Evolutionary conservation across 1,139 yeast genomes (phyloP).

Genomic region (Entelexis sorbosivorans): DNA sequence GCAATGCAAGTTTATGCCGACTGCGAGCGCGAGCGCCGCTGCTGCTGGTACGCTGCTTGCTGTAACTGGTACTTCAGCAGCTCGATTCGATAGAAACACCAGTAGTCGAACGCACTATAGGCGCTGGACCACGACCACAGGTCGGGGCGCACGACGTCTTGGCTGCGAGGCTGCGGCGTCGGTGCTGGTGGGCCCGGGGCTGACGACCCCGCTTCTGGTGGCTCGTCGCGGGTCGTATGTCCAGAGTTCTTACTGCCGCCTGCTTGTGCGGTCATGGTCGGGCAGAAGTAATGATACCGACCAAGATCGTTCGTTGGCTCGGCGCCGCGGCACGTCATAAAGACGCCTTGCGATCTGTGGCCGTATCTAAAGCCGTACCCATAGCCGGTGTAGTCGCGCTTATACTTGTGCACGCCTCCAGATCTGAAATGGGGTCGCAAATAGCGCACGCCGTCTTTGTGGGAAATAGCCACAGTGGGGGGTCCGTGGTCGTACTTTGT

Average conservation of each 20-base stretch:
- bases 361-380: neutral
- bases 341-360: too few relatives aligned
- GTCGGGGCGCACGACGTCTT: neutral
- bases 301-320: neutral
- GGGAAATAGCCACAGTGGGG: too few relatives aligned
- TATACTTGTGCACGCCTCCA: neutral
- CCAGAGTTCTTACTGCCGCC: too few relatives aligned
- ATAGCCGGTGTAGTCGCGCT: neutral
- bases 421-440: too few relatives aligned
- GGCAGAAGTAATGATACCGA: neutral
- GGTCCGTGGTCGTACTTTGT: too few relatives aligned
- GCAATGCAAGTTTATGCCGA: too few relatives aligned
- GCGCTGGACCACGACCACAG: neutral
- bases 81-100: constrained; percentile 15
- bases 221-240: too few relatives aligned
- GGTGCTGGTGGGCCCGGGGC: too few relatives aligned
- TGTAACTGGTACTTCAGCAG: constrained; percentile 1
- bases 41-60: neutral
- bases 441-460: too few relatives aligned
- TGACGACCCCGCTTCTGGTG: too few relatives aligned
- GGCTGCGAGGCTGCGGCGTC: too few relatives aligned
- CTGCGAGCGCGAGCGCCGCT: neutral
- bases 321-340: neutral
- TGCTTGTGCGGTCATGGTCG: neutral
- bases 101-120: constrained; percentile 12